A percentile compares a stretch with the other conserved stretches of the same genome.
phyloP scores from a whole-genome alignment of 495 filamentous ascomycete genomes.

The Trichoderma asperelloides region DNA sequence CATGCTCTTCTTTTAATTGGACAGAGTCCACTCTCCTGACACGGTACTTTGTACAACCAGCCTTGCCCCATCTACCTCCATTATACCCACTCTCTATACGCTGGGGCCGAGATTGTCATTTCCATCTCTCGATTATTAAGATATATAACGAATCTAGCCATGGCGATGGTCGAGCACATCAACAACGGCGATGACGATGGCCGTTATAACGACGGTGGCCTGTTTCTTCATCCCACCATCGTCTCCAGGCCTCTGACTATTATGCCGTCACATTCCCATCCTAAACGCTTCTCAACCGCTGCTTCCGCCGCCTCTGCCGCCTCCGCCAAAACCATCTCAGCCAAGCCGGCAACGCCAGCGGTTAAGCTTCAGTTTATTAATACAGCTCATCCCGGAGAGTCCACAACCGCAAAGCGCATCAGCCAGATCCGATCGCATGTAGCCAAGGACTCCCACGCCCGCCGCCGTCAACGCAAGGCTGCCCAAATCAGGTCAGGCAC shows the following conservation, averaged over 20 bases:
- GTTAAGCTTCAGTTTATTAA: neutral
- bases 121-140: no score
- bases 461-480: neutral
- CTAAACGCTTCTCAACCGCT: neutral
- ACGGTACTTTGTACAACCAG: no score
- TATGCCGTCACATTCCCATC: neutral
- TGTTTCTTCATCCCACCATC: neutral
- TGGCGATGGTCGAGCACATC: neutral
- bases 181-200: neutral
- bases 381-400: neutral
- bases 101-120: no score
- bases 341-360: neutral
- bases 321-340: neutral
- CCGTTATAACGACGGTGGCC: neutral
- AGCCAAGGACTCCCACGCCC: conserved; percentile 1
- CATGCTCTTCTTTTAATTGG: no score
- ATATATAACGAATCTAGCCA: no score
- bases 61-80: no score
- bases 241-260: neutral
- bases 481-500: no score
- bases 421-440: conserved; percentile 3
- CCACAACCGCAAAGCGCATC: neutral
- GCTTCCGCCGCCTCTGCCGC: neutral
- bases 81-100: no score
- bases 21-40: no score